Percentiles rank a stretch among this genome's conserved stretches.
Conservation (phyloP, 441 rosid genomes). For the Lagerstroemia fauriei region DNA sequence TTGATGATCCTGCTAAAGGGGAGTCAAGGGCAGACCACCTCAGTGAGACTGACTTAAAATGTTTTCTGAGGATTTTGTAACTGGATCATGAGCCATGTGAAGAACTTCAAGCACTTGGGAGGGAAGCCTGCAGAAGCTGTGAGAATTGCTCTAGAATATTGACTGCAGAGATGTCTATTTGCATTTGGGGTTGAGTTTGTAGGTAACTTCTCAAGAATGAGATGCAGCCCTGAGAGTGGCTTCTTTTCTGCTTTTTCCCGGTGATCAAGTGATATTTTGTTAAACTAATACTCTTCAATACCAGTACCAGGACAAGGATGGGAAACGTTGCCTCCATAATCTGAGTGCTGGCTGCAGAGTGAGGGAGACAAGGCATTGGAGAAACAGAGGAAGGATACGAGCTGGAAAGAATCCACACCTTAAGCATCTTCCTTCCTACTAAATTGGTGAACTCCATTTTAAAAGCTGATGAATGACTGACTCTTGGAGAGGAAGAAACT, state of each 20-base stretch:
- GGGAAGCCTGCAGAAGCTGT: conserved; percentile 91
- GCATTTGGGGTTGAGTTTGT: conserved; percentile 57
- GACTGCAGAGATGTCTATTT: conserved; percentile 53
- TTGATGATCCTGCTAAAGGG: conserved; percentile 58
- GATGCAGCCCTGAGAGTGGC: conserved; percentile 50
- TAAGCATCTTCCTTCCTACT: neutral
- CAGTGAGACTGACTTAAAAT: conserved; percentile 47
- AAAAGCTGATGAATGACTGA: conserved; percentile 5
- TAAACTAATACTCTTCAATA: conserved; percentile 21
- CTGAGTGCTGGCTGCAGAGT: conserved; percentile 61
- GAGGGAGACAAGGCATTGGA: conserved; percentile 62
- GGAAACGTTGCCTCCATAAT: conserved; percentile 54
- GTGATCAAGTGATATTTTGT: too few species aligned
- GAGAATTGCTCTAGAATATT: conserved; percentile 79
- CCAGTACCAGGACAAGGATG: conserved; percentile 66
- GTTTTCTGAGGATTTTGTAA: conserved; percentile 66
- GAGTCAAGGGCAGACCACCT: conserved; percentile 76
- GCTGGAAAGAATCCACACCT: conserved; percentile 64
- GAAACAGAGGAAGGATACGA: conserved; percentile 77
- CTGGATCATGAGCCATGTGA: conserved; percentile 78
- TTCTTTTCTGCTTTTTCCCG: neutral
- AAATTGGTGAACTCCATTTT: too few species aligned
- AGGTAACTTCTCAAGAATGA: conserved; percentile 82
- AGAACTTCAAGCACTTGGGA: conserved; percentile 76
- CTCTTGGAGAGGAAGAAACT: conserved; percentile 60